Conservation (phyloP, 768 basidiomycete species). For the Tylopilus felleus region DNA sequence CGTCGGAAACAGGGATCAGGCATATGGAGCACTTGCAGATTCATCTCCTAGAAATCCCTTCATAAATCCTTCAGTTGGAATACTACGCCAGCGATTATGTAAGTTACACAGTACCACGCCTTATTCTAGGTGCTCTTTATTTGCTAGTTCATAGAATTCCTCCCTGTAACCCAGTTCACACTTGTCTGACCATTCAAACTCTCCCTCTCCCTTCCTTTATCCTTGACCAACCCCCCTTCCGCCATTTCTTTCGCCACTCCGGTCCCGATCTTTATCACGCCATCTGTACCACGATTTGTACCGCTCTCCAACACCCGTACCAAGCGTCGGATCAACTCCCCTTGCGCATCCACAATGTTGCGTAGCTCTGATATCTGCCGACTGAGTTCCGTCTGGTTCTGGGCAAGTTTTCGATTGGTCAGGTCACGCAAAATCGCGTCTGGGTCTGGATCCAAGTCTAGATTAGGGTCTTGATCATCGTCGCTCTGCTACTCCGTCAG, state of each 20-base stretch:
- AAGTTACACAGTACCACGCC: neutral
- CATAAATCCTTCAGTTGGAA: too few species aligned
- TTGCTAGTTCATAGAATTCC: constrained; percentile 15
- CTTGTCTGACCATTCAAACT: neutral
- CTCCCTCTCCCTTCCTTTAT: constrained; percentile 14
- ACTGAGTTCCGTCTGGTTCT: constrained; percentile 65
- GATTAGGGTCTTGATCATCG: neutral
- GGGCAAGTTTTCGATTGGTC: constrained; percentile 56
- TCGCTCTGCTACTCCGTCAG: neutral
- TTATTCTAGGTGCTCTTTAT: neutral
- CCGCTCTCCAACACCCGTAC: constrained; percentile 16
- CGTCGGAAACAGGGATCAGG: too few species aligned
- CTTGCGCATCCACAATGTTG: constrained; percentile 55
- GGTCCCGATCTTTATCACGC: neutral
- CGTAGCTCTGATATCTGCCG: constrained; percentile 60
- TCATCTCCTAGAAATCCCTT: too few species aligned
- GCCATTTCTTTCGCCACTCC: neutral
- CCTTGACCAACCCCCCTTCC: constrained; percentile 1
- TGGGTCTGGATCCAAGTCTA: neutral
- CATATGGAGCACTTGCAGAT: too few species aligned
- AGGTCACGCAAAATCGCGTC: constrained; percentile 38
- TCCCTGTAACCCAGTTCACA: constrained; percentile 2
- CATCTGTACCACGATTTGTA: neutral
- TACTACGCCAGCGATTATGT: too few species aligned
- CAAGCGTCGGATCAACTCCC: constrained; percentile 41